These are phyloP conservation scores for Penicillium corylophilum DNA, from an alignment of 2,329 filamentous ascomycete species.

Conservation along the genomic window DNA sequence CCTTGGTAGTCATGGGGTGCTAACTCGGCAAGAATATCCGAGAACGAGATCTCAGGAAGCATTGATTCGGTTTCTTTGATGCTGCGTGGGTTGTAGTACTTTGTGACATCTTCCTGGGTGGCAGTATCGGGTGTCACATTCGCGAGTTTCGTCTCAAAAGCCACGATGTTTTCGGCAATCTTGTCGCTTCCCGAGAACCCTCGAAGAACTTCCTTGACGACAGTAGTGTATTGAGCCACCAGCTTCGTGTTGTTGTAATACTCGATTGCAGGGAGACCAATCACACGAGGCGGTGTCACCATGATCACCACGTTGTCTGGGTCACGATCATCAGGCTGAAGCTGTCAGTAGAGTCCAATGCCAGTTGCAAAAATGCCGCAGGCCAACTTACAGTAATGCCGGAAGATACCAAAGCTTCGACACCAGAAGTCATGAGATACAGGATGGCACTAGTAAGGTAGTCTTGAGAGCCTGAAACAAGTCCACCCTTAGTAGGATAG, in stretches of 20 bases:
- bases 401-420: constrained; percentile 34
- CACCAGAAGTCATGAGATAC: constrained; percentile 39
- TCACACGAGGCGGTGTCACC: constrained; percentile 44
- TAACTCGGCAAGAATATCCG: constrained; percentile 53
- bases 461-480: constrained; percentile 19
- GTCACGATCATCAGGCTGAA: constrained; percentile 53
- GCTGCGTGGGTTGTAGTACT: constrained; percentile 65
- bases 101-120: constrained; percentile 61
- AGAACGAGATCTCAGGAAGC: constrained; percentile 57
- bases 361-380: background rate
- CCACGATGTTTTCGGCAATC: constrained; percentile 47
- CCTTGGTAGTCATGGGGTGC: constrained; percentile 52
- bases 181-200: constrained; percentile 38
- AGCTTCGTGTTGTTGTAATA: constrained; percentile 59
- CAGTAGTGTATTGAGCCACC: constrained; percentile 51
- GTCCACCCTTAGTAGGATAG: constrained; percentile 41
- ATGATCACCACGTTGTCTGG: constrained; percentile 54
- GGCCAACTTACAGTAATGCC: constrained; percentile 33
- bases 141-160: constrained; percentile 62
- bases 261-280: constrained; percentile 63
- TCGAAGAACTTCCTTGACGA: constrained; percentile 44
- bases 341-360: constrained; percentile 4
- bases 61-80: constrained; percentile 57
- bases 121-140: constrained; percentile 58
- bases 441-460: constrained; percentile 37